Evolutionary conservation across 192 early-diverging fungal genomes (phyloP).

Genomic region (Tieghemiomyces parasiticus): DNA sequence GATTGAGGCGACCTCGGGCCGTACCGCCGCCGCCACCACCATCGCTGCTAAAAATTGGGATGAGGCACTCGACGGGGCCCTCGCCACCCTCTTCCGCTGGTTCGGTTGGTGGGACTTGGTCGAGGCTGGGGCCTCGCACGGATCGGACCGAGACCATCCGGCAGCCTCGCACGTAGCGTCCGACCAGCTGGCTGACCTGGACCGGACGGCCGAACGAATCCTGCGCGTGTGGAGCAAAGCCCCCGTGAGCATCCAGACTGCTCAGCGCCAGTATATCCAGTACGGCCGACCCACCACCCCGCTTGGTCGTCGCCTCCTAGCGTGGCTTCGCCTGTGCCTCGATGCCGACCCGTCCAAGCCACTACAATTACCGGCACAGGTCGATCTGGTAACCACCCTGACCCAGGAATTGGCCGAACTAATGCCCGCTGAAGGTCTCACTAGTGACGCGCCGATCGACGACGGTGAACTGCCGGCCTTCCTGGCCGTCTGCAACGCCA

Average conservation of each 20-base stretch:
- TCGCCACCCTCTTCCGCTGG: neutral
- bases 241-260: neutral
- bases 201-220: neutral
- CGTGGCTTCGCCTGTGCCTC: neutral
- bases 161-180: neutral
- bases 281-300: neutral
- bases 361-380: neutral
- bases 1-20: neutral
- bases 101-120: slow-evolving; percentile 2
- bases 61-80: neutral
- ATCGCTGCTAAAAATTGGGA: neutral
- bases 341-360: neutral
- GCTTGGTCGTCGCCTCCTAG: neutral
- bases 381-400: neutral
- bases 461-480: too few relatives aligned
- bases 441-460: neutral
- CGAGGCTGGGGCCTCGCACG: neutral
- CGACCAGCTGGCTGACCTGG: neutral
- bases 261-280: neutral
- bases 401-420: neutral
- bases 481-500: too few relatives aligned
- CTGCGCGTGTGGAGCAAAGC: neutral
- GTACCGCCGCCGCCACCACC: neutral
- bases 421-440: neutral
- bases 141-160: neutral